A percentile compares a stretch with the other conserved stretches of the same genome.
Conservation (phyloP, 371 early-diverging fungal genomes). For the Blakeslea trispora region DNA sequence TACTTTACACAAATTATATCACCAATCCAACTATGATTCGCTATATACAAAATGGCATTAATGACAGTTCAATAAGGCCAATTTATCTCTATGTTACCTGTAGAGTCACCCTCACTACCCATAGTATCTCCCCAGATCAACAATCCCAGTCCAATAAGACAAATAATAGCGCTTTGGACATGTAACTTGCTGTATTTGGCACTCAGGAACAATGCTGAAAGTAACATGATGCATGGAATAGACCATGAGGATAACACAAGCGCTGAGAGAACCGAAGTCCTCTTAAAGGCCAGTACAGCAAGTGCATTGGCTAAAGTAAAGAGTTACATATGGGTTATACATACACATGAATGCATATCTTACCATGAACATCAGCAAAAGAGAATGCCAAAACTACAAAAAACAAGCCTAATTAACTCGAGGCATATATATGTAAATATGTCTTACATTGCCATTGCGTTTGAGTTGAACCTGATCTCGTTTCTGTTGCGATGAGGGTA, state of each 20-base stretch:
- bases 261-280: constrained; percentile 46
- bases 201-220: constrained; percentile 33
- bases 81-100: constrained; percentile 18
- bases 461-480: neutral
- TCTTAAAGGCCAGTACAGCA: constrained; percentile 48
- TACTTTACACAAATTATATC: constrained; percentile 43
- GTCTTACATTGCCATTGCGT: constrained; percentile 26
- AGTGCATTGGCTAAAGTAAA: constrained; percentile 43
- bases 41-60: constrained; percentile 8
- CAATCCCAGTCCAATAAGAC: constrained; percentile 35
- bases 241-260: constrained; percentile 47
- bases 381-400: constrained; percentile 40
- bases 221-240: constrained; percentile 46
- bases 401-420: neutral
- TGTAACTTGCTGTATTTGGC: constrained; percentile 32
- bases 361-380: constrained; percentile 50
- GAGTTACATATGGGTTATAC: neutral
- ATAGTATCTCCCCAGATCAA: constrained; percentile 41
- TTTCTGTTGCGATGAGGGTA: constrained; percentile 8
- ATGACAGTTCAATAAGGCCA: neutral
- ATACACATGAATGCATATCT: neutral
- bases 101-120: constrained; percentile 9
- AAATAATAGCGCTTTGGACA: constrained; percentile 31
- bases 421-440: neutral
- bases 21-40: constrained; percentile 50